phyloP scores from a whole-genome alignment of 768 basidiomycete genomes.

The Pleurotus djamor region DNA sequence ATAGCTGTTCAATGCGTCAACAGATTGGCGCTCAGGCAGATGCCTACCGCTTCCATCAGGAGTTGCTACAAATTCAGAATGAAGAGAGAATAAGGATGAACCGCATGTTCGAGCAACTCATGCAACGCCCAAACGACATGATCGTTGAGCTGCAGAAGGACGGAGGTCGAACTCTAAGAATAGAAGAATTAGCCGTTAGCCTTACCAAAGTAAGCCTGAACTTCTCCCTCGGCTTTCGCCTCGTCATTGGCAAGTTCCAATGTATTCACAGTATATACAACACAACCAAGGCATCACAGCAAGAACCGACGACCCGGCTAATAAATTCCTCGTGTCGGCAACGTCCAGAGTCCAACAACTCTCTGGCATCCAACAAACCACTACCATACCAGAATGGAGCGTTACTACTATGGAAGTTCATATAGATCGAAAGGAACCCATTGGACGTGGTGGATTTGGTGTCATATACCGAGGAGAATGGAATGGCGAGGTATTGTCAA shows the following conservation, averaged over 20 bases:
- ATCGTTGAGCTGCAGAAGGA: not conserved
- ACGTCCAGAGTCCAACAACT: not conserved
- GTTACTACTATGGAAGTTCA: constrained; percentile 23
- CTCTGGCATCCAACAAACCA: not conserved
- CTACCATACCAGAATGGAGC: constrained; percentile 17
- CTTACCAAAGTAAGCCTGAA: not conserved
- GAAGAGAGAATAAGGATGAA: not conserved
- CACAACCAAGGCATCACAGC: not conserved
- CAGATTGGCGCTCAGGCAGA: not conserved
- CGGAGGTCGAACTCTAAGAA: not conserved
- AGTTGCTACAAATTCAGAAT: not conserved
- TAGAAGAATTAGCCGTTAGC: not conserved
- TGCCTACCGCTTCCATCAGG: not conserved
- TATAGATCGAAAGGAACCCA: constrained; percentile 9
- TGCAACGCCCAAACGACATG: not conserved
- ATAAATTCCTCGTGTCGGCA: not conserved
- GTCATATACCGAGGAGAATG: constrained; percentile 22
- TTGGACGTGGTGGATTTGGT: constrained; percentile 24
- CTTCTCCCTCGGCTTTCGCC: not conserved
- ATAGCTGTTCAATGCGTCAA: not conserved
- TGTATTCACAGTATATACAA: not conserved
- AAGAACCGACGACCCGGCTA: not conserved
- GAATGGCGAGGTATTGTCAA: constrained; percentile 12
- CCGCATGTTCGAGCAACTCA: not conserved
- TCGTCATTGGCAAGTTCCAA: not conserved